A percentile compares a stretch with the other conserved stretches of the same genome.
phyloP scores from a whole-genome alignment of 169 alveolate genomes.

The Eimeria praecox region DNA sequence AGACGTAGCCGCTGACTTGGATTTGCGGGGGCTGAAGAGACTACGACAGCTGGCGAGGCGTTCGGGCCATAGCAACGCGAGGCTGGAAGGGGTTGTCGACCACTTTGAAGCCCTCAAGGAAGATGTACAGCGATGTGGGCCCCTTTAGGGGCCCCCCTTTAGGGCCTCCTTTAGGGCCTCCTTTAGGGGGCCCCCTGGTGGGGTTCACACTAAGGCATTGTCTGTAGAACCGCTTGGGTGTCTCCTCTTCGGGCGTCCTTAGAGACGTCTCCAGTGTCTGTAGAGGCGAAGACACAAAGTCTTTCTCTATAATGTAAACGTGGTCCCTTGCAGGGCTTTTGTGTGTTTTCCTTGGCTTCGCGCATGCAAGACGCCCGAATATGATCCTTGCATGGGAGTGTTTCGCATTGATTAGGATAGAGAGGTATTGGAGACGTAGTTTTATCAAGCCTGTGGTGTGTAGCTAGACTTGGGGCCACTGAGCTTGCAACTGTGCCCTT shows the following conservation, averaged over 20 bases:
- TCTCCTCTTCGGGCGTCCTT: background rate
- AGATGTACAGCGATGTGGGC: constrained; percentile 64
- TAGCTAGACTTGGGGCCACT: background rate
- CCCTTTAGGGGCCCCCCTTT: constrained; percentile 42
- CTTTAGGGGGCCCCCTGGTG: background rate
- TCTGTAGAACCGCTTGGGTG: background rate
- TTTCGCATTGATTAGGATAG: background rate
- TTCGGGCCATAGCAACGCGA: constrained; percentile 65
- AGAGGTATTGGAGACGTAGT: background rate
- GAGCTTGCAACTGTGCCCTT: background rate
- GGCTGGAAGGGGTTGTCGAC: constrained; percentile 72
- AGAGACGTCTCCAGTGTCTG: background rate
- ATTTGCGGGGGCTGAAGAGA: constrained; percentile 41
- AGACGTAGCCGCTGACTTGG: constrained; percentile 68
- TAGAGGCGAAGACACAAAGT: background rate
- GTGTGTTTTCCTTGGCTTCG: background rate
- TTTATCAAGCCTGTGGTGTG: background rate
- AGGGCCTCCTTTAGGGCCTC: background rate
- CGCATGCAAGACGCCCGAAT: background rate
- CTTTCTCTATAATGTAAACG: background rate
- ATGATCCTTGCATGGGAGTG: background rate
- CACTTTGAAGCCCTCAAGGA: constrained; percentile 69
- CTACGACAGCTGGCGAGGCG: constrained; percentile 43
- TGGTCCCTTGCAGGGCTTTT: background rate
- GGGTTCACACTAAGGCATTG: background rate